A percentile compares a stretch with the other conserved stretches of the same genome.
phyloP scores from a whole-genome alignment of 305 asterid species.

The Fraxinus greggii region DNA sequence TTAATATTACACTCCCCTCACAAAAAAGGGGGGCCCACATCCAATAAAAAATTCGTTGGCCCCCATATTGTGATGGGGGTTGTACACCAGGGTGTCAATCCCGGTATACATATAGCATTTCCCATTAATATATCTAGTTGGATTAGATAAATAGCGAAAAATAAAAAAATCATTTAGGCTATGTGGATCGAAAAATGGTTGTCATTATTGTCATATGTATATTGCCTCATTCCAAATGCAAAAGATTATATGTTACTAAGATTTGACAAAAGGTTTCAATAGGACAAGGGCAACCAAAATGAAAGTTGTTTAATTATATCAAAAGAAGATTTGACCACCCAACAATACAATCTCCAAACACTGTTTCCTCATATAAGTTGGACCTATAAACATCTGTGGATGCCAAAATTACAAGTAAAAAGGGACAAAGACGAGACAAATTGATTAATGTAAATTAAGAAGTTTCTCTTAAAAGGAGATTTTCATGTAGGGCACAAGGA shows the following conservation, averaged over 20 bases:
- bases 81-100: no score
- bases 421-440: slow-evolving; percentile 9
- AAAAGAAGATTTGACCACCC: neutral
- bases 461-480: slow-evolving; percentile 33
- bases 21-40: no score
- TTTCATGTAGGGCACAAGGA: slow-evolving; percentile 11
- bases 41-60: no score
- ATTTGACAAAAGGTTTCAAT: neutral
- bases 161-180: neutral
- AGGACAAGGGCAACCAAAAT: neutral
- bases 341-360: neutral
- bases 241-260: neutral
- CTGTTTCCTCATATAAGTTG: neutral
- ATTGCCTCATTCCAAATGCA: neutral
- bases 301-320: neutral
- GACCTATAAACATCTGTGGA: neutral
- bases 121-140: no score
- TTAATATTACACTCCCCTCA: no score
- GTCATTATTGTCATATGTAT: neutral
- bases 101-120: no score
- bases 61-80: no score
- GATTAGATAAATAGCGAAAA: no score
- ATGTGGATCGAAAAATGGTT: neutral
- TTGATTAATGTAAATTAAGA: slow-evolving; percentile 22
- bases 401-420: neutral